phyloP scores from a whole-genome alignment of 306 rosid genomes.

The Arachis stenosperma region DNA sequence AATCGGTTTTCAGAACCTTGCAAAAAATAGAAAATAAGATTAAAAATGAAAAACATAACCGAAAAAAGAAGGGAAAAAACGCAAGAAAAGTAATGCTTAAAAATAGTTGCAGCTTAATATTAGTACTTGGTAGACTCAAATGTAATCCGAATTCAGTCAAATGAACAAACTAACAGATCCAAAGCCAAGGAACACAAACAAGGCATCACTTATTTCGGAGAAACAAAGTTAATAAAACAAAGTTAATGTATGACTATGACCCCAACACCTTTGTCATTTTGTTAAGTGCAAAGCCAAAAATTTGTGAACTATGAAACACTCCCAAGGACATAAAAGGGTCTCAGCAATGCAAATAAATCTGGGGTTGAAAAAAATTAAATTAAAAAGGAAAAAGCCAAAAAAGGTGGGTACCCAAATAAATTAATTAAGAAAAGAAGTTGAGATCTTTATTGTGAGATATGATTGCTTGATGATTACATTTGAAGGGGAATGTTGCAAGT shows the following conservation, averaged over 20 bases:
- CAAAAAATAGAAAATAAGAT: constrained; percentile 1
- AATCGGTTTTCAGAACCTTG: no score
- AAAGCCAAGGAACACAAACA: no score
- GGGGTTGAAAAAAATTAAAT: background rate
- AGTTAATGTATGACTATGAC: constrained; percentile 39
- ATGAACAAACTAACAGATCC: no score
- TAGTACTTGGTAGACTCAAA: no score
- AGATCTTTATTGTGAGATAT: constrained; percentile 53
- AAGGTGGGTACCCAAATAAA: no score
- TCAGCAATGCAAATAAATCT: constrained; percentile 5
- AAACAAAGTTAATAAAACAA: constrained; percentile 28
- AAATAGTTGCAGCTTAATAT: no score
- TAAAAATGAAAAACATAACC: constrained; percentile 11
- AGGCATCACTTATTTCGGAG: background rate
- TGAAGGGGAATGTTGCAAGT: constrained; percentile 53
- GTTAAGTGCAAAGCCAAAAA: constrained; percentile 25
- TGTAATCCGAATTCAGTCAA: no score
- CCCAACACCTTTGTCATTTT: constrained; percentile 36
- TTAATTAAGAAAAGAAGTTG: constrained; percentile 13
- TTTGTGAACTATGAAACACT: background rate
- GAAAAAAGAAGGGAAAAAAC: background rate
- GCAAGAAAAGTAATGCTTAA: no score
- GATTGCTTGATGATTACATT: constrained; percentile 48
- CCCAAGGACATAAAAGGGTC: constrained; percentile 10
- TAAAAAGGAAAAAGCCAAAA: background rate